A percentile compares a stretch with the other conserved stretches of the same genome.
Evolutionary conservation across 164 flowering plant genomes (phyloP).

Genomic region (Macadamia integrifolia): DNA sequence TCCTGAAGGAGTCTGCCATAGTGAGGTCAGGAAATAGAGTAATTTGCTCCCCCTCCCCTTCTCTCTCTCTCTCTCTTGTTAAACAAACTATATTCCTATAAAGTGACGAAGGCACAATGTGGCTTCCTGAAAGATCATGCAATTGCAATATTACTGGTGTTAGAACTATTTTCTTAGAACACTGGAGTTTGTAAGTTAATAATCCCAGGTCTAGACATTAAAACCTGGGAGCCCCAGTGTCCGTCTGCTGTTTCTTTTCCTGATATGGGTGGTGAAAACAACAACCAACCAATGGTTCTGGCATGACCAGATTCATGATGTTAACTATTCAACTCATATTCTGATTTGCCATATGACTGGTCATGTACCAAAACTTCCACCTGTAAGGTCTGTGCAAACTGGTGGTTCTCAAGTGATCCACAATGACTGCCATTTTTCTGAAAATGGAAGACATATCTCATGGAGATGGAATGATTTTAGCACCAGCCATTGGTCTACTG

Average conservation of each 20-base stretch:
- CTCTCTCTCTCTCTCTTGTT: no score
- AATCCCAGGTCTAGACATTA: neutral
- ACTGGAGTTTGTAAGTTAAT: neutral
- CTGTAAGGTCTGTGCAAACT: neutral
- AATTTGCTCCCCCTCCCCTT: no score
- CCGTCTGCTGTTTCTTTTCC: neutral
- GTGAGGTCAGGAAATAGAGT: neutral
- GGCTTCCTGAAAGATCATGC: no score
- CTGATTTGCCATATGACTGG: neutral
- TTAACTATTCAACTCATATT: neutral
- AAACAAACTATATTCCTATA: no score
- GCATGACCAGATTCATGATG: neutral
- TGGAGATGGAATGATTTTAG: neutral
- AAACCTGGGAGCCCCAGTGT: neutral
- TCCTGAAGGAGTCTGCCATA: neutral
- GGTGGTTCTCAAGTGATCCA: no score
- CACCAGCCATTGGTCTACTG: neutral
- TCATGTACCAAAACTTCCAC: neutral
- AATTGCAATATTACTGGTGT: no score
- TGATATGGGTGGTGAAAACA: neutral
- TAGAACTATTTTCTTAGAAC: neutral
- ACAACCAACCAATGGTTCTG: neutral
- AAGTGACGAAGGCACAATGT: no score
- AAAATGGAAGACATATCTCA: no score
- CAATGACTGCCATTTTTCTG: no score